These are phyloP conservation scores for Phyllosticta paracitricarpa DNA, from an alignment of 2,329 filamentous ascomycete species.

Conservation along the genomic window DNA sequence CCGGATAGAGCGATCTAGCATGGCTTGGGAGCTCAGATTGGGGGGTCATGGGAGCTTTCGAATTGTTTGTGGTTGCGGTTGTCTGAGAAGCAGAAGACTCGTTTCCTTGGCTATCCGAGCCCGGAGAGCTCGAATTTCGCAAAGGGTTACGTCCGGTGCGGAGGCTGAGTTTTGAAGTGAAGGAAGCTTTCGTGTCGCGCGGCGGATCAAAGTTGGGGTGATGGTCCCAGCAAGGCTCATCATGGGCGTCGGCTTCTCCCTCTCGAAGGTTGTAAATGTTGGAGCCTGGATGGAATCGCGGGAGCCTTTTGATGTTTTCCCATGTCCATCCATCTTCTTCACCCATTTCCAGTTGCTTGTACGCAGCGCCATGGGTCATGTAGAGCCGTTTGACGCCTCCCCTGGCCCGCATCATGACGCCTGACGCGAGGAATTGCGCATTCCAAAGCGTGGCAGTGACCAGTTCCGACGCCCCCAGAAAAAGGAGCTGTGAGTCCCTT, in stretches of 20 bases:
- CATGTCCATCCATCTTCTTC: slow-evolving; percentile 53
- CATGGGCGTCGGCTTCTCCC: slow-evolving; percentile 36
- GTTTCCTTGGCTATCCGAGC: slow-evolving; percentile 9
- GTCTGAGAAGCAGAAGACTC: not conserved
- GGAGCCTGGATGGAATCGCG: slow-evolving; percentile 42
- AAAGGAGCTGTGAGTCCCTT: slow-evolving; percentile 62
- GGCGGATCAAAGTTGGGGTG: slow-evolving; percentile 53
- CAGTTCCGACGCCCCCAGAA: slow-evolving; percentile 63
- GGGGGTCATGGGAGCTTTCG: slow-evolving; percentile 25
- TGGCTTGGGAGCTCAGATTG: slow-evolving; percentile 22
- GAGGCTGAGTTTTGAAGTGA: slow-evolving; percentile 25
- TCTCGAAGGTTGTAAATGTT: slow-evolving; percentile 26
- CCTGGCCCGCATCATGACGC: slow-evolving; percentile 62
- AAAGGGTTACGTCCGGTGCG: slow-evolving; percentile 29
- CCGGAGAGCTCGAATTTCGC: slow-evolving; percentile 20
- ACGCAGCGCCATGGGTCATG: slow-evolving; percentile 65
- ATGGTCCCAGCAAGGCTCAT: slow-evolving; percentile 60
- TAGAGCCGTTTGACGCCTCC: slow-evolving; percentile 54
- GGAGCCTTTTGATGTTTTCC: slow-evolving; percentile 56
- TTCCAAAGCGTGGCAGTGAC: slow-evolving; percentile 63
- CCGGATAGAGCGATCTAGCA: slow-evolving; percentile 14
- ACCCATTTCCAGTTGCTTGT: slow-evolving; percentile 53
- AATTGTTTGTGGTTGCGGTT: slow-evolving; percentile 21
- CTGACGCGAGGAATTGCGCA: slow-evolving; percentile 57
- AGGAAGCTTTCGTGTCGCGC: slow-evolving; percentile 37